Conservation (phyloP, 805 yeast species). For the Ogataea glucozyma region DNA sequence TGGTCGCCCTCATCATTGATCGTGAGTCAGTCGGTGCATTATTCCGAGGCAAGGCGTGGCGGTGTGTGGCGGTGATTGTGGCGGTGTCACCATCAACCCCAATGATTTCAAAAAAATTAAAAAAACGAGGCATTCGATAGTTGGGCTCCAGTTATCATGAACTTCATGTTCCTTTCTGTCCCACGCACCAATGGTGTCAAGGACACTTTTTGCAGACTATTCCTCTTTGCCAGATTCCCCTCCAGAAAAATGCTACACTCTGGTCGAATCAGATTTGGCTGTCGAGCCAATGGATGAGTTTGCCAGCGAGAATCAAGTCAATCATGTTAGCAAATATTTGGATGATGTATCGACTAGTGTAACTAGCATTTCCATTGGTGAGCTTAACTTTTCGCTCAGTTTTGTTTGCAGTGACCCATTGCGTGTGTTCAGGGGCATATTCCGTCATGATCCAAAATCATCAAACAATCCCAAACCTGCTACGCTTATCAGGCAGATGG, state of each 20-base stretch:
- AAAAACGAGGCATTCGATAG: too few relatives aligned
- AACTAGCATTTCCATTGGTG: too few relatives aligned
- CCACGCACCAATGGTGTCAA: conserved; percentile 11
- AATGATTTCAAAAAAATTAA: too few relatives aligned
- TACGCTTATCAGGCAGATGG: conserved; percentile 7
- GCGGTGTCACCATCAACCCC: too few relatives aligned
- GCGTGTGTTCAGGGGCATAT: conserved; percentile 8
- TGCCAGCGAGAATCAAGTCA: not conserved
- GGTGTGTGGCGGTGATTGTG: too few relatives aligned
- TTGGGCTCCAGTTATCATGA: too few relatives aligned
- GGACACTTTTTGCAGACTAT: conserved; percentile 16
- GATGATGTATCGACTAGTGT: too few relatives aligned
- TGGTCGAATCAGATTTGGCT: conserved; percentile 11
- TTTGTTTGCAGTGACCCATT: conserved; percentile 15
- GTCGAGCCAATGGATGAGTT: not conserved
- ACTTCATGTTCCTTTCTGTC: too few relatives aligned
- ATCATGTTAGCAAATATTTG: conserved; percentile 7
- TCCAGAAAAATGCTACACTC: conserved; percentile 14
- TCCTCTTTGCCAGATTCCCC: not conserved
- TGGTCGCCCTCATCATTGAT: too few relatives aligned
- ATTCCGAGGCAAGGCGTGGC: too few relatives aligned
- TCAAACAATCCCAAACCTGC: conserved; percentile 1
- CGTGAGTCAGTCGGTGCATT: too few relatives aligned
- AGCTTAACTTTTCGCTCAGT: conserved; percentile 9
- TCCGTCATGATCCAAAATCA: not conserved